These are phyloP conservation scores for Meripilus lineatus DNA, from an alignment of 1,284 basidiomycete genomes.

Conservation along the genomic window DNA sequence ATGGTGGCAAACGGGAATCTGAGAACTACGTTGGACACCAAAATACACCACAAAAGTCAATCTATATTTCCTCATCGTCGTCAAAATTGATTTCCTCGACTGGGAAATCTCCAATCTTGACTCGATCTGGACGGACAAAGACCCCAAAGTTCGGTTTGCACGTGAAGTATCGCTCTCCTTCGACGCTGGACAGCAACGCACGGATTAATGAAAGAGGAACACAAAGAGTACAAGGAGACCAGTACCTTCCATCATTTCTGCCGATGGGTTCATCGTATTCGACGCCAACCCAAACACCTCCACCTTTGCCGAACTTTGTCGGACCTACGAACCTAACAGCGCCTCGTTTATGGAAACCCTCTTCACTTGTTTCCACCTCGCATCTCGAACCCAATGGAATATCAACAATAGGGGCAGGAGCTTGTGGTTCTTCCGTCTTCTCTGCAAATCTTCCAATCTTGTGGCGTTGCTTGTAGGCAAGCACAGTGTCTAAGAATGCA, in stretches of 20 bases:
- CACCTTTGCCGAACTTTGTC: conserved; percentile 68
- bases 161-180: conserved; percentile 82
- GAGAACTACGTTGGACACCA: background rate
- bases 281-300: conserved; percentile 85
- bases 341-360: conserved; percentile 72
- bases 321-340: conserved; percentile 81
- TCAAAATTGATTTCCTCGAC: conserved; percentile 71
- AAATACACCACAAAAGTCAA: conserved; percentile 10
- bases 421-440: conserved; percentile 31
- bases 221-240: conserved; percentile 31
- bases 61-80: conserved; percentile 75
- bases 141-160: conserved; percentile 77
- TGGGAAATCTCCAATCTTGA: conserved; percentile 84
- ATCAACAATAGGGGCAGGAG: conserved; percentile 31
- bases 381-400: conserved; percentile 74
- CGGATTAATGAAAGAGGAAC: background rate
- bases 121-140: conserved; percentile 84
- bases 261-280: conserved; percentile 97
- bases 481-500: conserved; percentile 81
- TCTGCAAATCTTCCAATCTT: conserved; percentile 87
- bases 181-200: conserved; percentile 51
- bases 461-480: conserved; percentile 85
- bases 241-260: conserved; percentile 95
- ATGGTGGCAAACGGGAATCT: background rate
- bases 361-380: conserved; percentile 69